Evolutionary conservation across 139 green algal genomes (phyloP).

Genomic region (Tetratostichococcus sp.): DNA sequence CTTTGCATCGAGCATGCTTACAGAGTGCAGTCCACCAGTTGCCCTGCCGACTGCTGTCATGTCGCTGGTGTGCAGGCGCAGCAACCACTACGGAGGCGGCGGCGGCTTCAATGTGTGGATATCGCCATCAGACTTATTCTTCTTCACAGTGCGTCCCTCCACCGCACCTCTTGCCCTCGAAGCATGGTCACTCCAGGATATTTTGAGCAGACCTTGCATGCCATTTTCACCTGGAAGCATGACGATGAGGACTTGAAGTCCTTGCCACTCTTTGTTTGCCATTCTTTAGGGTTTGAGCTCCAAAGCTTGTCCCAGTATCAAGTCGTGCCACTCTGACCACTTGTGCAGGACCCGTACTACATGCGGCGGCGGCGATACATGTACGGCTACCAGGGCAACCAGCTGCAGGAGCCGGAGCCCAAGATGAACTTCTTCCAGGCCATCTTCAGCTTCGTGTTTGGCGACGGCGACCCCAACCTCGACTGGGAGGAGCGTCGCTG

Average conservation of each 20-base stretch:
- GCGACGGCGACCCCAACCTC: conserved; percentile 91
- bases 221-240: too few species aligned
- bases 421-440: conserved; percentile 80
- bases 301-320: too few species aligned
- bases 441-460: conserved; percentile 96
- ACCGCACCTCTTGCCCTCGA: too few species aligned
- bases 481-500: conserved; percentile 76
- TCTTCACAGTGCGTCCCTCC: conserved; percentile 24
- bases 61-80: conserved; percentile 2
- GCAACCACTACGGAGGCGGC: conserved; percentile 19
- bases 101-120: conserved; percentile 35
- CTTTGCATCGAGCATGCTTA: not conserved
- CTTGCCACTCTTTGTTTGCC: too few species aligned
- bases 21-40: too few species aligned
- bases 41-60: too few species aligned
- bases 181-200: too few species aligned
- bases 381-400: not conserved
- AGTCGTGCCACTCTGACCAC: too few species aligned
- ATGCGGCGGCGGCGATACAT: conserved; percentile 23
- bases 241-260: too few species aligned
- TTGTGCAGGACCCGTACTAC: conserved; percentile 68
- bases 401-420: not conserved
- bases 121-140: conserved; percentile 45
- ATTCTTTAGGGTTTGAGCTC: too few species aligned
- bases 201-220: too few species aligned